These are phyloP conservation scores for Daldinia grandis DNA, from an alignment of 495 filamentous ascomycete genomes.

Conservation along the genomic window DNA sequence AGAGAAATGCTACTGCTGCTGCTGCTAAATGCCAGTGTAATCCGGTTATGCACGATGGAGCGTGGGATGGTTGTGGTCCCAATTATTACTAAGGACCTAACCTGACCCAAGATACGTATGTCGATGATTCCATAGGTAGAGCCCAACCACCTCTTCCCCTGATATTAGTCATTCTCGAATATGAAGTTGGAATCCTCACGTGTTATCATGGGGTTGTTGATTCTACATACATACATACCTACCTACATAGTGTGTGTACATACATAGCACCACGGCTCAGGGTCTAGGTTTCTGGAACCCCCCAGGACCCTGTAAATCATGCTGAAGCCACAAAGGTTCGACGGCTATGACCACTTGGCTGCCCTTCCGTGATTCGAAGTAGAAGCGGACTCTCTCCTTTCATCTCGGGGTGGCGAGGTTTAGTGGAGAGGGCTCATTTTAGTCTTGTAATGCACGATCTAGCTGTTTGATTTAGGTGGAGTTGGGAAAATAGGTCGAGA, in stretches of 20 bases:
- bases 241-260: no score
- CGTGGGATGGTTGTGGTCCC: background rate
- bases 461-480: constrained; percentile 32
- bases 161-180: background rate
- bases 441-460: constrained; percentile 17
- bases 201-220: constrained; percentile 3
- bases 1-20: no score
- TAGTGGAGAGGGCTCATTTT: constrained; percentile 33
- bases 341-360: constrained; percentile 9
- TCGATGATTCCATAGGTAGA: background rate
- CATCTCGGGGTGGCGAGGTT: constrained; percentile 31
- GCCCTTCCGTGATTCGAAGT: background rate
- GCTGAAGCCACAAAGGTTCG: background rate
- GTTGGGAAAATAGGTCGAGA: constrained; percentile 12
- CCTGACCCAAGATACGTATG: no score
- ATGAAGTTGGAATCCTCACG: constrained; percentile 31
- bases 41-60: constrained; percentile 1
- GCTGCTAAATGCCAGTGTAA: background rate
- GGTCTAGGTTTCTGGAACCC: no score
- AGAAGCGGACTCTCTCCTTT: constrained; percentile 28
- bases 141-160: background rate
- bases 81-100: background rate
- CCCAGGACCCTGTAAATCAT: constrained; percentile 4
- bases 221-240: no score
- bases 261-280: no score